Conservation (phyloP, 495 filamentous ascomycete species). For the Talaromyces nanjingensis region DNA sequence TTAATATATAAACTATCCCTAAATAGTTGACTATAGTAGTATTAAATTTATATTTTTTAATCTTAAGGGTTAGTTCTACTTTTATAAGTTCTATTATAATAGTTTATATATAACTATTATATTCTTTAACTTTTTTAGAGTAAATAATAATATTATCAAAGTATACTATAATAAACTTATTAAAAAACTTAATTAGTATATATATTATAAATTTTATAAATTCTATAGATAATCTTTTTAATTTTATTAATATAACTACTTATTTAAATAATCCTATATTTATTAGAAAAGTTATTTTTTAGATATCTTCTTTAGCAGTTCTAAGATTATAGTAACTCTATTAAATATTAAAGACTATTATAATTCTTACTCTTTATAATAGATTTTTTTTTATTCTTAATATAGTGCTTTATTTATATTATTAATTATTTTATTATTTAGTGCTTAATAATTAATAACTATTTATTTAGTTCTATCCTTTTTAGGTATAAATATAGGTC, state of each 20-base stretch:
- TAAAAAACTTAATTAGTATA: conserved; percentile 8
- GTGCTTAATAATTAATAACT: no score
- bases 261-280: conserved; percentile 15
- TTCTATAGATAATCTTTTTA: conserved; percentile 12
- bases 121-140: conserved; percentile 10
- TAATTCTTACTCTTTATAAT: no score
- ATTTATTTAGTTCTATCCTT: no score
- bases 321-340: no score
- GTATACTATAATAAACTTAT: conserved; percentile 13
- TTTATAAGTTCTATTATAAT: conserved; percentile 10
- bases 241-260: conserved; percentile 12
- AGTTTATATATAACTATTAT: conserved; percentile 9
- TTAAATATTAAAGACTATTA: no score
- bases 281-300: conserved; percentile 15
- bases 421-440: no score
- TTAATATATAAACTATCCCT: no score
- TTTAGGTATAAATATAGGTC: no score
- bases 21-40: no score
- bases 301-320: conserved; percentile 13
- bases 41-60: no score
- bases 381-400: no score
- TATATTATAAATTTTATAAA: conserved; percentile 14
- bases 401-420: no score
- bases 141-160: conserved; percentile 15
- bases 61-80: conserved; percentile 7